Conservation (phyloP, 129 eudicot species). For the Pseudognaphalium luteoalbum region DNA sequence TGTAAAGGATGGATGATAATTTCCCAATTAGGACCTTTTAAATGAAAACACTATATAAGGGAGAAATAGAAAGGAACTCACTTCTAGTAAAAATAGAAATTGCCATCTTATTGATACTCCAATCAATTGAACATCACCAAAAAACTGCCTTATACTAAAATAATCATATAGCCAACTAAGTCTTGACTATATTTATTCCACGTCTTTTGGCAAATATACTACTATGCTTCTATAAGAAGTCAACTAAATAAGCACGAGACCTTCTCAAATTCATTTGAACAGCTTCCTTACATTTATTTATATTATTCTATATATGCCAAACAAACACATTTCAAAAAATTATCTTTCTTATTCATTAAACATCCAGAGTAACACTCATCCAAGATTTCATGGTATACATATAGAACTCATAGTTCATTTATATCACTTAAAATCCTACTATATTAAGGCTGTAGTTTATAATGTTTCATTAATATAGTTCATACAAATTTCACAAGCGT, state of each 20-base stretch:
- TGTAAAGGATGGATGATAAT: neutral
- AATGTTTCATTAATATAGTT: neutral
- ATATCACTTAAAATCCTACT: conserved; percentile 10
- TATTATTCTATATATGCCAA: neutral
- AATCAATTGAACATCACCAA: neutral
- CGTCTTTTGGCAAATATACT: neutral
- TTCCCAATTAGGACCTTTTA: neutral
- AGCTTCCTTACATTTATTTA: neutral
- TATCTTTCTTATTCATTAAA: neutral
- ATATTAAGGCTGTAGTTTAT: neutral
- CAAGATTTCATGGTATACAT: neutral
- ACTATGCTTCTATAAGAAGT: neutral
- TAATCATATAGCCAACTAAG: neutral
- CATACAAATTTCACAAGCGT: neutral
- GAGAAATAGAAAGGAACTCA: neutral
- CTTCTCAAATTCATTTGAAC: neutral
- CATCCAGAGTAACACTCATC: neutral
- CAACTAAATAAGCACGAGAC: neutral
- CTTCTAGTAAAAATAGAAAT: neutral
- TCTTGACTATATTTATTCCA: neutral
- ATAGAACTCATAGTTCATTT: conserved; percentile 1
- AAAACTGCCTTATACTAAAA: conserved; percentile 1
- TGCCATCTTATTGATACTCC: neutral
- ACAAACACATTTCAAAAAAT: conserved; percentile 9
- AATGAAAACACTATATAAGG: neutral